These are phyloP conservation scores for Penicillium sp. DNA, from an alignment of 2,329 filamentous ascomycete species.

Conservation along the genomic window DNA sequence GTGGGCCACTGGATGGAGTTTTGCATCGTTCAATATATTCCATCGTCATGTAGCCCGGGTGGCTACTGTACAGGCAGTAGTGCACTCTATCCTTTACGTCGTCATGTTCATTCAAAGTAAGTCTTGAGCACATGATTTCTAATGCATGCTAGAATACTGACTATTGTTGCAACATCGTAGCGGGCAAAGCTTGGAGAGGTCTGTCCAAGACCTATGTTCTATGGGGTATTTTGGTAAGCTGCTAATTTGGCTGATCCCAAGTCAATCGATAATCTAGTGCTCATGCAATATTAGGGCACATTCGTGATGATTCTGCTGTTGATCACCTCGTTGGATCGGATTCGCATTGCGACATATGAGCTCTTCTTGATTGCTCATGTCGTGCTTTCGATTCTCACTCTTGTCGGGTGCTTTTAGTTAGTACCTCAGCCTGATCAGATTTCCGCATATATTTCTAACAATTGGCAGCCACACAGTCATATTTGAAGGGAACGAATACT, in stretches of 20 bases:
- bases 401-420: slow-evolving; percentile 51
- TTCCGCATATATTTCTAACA: not conserved
- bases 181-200: slow-evolving; percentile 26
- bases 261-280: not conserved
- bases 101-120: slow-evolving; percentile 33
- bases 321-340: slow-evolving; percentile 46
- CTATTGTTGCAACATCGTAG: slow-evolving; percentile 7
- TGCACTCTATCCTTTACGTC: slow-evolving; percentile 62
- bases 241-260: not conserved
- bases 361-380: slow-evolving; percentile 43
- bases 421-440: slow-evolving; percentile 11
- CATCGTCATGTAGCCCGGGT: slow-evolving; percentile 66
- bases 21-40: slow-evolving; percentile 64
- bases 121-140: not conserved
- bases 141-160: not conserved
- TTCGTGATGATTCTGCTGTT: slow-evolving; percentile 43
- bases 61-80: slow-evolving; percentile 59
- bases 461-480: slow-evolving; percentile 46
- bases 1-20: slow-evolving; percentile 68
- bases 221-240: slow-evolving; percentile 31
- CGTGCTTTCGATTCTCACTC: slow-evolving; percentile 36
- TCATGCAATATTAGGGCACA: slow-evolving; percentile 24
- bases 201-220: slow-evolving; percentile 29
- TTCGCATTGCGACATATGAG: slow-evolving; percentile 47
- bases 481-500: slow-evolving; percentile 48